Evolutionary conservation across 1,139 yeast genomes (phyloP), one percentile per base, ranked within the genome.

Genomic region (Protomyces pachydermus): DNA sequence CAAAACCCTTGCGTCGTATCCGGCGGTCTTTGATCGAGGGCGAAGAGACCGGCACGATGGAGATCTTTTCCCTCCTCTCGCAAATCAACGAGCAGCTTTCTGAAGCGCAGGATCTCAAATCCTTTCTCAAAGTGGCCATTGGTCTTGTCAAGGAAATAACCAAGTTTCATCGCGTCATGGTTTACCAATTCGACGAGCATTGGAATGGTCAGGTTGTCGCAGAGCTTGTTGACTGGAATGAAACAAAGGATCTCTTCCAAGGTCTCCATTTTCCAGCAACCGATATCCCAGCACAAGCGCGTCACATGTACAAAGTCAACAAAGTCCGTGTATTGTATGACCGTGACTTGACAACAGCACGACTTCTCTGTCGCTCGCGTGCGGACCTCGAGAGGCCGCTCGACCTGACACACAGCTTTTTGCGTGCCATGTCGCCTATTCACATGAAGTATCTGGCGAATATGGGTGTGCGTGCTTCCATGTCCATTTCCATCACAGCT

Each of bases 181-280:
- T 61, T 1, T 61, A 61, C 28, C 65, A 61, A 18, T 61, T 61
- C 32, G 65, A 61, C 35, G 65, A 61, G 18, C 58, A 61, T n/a
- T 61, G 61, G 60, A 61, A 61, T 20, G 65, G 65, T 3, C 65
- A 61, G 25, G 65, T 61, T 2, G 65, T 61, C 1, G 60, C 65
- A 14, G 65, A 61, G 35, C 46, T 61, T 12, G 65, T 61, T 3
- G 65, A 61, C 28, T 55, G 65, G 60, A 20, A 37, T 8, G 39
- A 38, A 23, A 61, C 65, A n/a, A 61, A 61, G 56, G 65, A 61
- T 42, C 54, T 61, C 16, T 61, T 55, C 38, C 56, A 51, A 38
- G 65, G 65, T 6, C 60, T 61, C 10, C 53, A 56, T 50, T 61
- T 61, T 28, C 65, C 65, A 10, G 61, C 61, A 5, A 61, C 65